A percentile compares a stretch with the other conserved stretches of the same genome.
Evolutionary conservation across 1,139 yeast genomes (phyloP).

Genomic region (Yarrowia galli): DNA sequence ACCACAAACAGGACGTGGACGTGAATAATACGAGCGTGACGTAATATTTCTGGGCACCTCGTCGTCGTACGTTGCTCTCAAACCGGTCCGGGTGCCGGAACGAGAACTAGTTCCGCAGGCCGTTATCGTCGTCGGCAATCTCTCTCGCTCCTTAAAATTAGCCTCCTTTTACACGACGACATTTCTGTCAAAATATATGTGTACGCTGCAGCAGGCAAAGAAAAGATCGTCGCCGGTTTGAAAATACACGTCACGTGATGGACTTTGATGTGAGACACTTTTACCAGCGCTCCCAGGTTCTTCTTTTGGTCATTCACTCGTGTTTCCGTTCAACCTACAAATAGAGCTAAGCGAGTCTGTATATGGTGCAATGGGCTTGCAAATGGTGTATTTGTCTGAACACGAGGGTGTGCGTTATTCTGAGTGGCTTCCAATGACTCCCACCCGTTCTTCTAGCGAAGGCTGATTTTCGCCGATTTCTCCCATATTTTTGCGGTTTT

Average conservation of each 20-base stretch:
- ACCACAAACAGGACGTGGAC: neutral
- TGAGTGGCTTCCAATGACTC: no score
- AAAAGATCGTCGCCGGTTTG: neutral
- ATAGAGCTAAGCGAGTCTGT: constrained; percentile 9
- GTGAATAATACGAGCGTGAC: no score
- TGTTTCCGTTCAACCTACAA: neutral
- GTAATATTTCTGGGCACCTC: neutral
- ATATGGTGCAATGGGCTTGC: no score
- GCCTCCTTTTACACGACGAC: neutral
- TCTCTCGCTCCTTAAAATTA: constrained; percentile 6
- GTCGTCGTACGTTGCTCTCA: neutral
- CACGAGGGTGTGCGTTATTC: neutral
- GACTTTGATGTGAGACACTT: neutral
- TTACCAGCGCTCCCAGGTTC: neutral
- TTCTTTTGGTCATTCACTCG: neutral
- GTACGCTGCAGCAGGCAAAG: constrained; percentile 12
- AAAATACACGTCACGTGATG: constrained; percentile 1
- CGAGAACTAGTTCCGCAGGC: no score
- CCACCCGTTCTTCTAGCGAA: no score
- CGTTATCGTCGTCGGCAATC: neutral
- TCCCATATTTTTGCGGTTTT: constrained; percentile 2
- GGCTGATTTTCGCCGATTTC: neutral
- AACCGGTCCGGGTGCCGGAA: neutral
- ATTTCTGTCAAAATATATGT: neutral
- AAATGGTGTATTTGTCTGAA: neutral